Evolutionary conservation across 768 basidiomycete species (phyloP), one percentile per base, ranked within the genome.

Genomic region (Gymnopilus junonius): DNA sequence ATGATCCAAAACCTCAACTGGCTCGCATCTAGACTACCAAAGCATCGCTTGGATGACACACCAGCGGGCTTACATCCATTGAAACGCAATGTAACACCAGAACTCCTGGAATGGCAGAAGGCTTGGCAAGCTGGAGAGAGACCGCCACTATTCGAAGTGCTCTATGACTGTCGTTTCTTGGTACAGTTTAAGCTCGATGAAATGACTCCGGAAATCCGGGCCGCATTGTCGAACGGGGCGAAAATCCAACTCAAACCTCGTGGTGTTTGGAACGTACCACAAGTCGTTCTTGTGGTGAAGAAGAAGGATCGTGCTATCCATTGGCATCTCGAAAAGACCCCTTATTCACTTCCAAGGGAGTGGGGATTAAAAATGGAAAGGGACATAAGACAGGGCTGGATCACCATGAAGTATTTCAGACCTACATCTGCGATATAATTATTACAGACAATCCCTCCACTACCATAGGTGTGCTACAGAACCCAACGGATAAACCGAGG

Each of bases 91-190:
- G 64, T 84, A 37, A 87, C 86, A 29, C 31, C 65, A 11, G 34
- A 32, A 3, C 53, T 81, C 2, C 50, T 59, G 14, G 35, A 70
- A 12, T 67, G 42, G 42, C 62, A 69, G 42, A 27, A 53, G 23
- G 50, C 55, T 3, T 67, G 69, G 70, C 65, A 62, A 53, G 50
- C 35, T 54, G 71, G 42, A 58, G 58, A 48, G 42, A 72, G 53
- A 10, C 61, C 67, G 37, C 59, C 68, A 2, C 60, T 59, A 10
- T 48, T 81, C 14, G 75, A 82, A 23, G 53, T 87, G 12, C 74
- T 92, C 29, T 92, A 85, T 69, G 91, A 93, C 71, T 79, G 80
- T 66, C 87, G 92, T 6, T 93, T 90, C 72, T 67, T 85, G 3
- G 54, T 93, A 43, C 69, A 67, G 20, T 78, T 91, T 65, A 63